Conservation (phyloP, 306 rosid species). For the Sicyos edulis region DNA sequence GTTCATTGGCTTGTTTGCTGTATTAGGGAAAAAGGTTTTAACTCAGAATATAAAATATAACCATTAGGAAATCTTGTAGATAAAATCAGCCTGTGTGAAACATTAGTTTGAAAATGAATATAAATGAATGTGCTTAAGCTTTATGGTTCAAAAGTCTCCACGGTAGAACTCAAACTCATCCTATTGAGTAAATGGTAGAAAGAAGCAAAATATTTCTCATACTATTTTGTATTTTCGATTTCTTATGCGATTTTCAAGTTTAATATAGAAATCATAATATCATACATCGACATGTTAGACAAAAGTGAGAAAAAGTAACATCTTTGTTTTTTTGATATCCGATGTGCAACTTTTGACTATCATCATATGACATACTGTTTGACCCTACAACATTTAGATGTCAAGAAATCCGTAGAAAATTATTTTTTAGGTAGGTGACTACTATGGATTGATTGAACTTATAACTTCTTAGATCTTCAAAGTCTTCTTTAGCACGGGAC, state of each 20-base stretch:
- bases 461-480: no score
- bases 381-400: no score
- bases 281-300: not conserved
- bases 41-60: not conserved
- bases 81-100: not conserved
- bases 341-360: no score
- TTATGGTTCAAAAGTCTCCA: not conserved
- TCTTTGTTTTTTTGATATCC: not conserved
- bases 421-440: no score
- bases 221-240: no score
- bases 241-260: no score
- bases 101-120: not conserved
- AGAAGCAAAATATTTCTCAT: no score
- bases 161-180: not conserved
- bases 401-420: no score
- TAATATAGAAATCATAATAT: not conserved
- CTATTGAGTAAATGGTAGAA: no score
- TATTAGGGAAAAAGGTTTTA: not conserved
- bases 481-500: no score
- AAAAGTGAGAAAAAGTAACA: not conserved
- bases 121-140: not conserved
- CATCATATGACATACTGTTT: no score
- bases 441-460: no score
- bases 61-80: not conserved
- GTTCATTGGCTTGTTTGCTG: constrained; percentile 23